These are phyloP conservation scores for Hammondia hammondi DNA, from an alignment of 169 alveolate species.

Conservation along the genomic window DNA sequence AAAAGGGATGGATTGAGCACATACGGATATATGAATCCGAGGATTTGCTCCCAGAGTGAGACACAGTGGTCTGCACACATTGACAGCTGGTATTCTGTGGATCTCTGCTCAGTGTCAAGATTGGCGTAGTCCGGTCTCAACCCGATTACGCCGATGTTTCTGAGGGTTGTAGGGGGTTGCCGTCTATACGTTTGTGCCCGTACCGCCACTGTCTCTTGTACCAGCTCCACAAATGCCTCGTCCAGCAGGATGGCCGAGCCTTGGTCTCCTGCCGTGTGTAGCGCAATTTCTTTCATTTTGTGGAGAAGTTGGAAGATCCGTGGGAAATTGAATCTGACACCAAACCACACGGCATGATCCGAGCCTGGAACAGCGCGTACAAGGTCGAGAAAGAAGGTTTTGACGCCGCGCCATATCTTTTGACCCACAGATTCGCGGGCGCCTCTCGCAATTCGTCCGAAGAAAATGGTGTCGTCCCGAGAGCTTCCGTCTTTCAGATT, in stretches of 20 bases:
- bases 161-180: constrained; percentile 41
- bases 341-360: constrained; percentile 67
- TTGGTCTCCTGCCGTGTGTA: constrained; percentile 21
- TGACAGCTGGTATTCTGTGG: constrained; percentile 53
- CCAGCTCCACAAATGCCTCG: constrained; percentile 57
- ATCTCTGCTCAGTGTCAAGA: constrained; percentile 24
- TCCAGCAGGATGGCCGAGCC: constrained; percentile 23
- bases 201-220: constrained; percentile 34
- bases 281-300: constrained; percentile 46
- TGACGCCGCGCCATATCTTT: constrained; percentile 50
- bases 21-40: constrained; percentile 49
- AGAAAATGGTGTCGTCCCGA: constrained; percentile 52
- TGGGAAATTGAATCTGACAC: constrained; percentile 51
- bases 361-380: constrained; percentile 56
- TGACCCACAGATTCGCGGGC: constrained; percentile 7
- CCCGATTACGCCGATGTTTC: constrained; percentile 63
- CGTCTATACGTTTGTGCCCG: constrained; percentile 34
- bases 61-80: constrained; percentile 65
- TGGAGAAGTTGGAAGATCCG: constrained; percentile 18
- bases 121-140: constrained; percentile 64
- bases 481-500: constrained; percentile 24
- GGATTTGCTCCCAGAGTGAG: constrained; percentile 58
- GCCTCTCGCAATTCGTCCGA: constrained; percentile 40
- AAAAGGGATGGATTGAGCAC: constrained; percentile 43
- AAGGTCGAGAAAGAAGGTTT: constrained; percentile 23